Evolutionary conservation across 2,329 filamentous ascomycete genomes (phyloP), one percentile per base, ranked within the genome.

Genomic region (Arthrobotrys megalospora): DNA sequence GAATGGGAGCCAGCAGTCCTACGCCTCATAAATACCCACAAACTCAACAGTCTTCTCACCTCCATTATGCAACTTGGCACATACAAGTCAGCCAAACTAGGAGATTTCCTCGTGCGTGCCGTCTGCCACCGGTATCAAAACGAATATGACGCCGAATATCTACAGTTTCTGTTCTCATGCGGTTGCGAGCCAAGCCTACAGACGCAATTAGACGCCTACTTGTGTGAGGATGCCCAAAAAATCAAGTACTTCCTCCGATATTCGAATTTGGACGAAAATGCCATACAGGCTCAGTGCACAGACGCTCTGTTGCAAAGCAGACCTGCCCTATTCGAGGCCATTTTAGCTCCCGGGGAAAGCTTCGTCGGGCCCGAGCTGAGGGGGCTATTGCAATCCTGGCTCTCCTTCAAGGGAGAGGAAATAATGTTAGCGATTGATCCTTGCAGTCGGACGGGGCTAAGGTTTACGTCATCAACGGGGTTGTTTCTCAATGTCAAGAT

Each of bases 1-100:
- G 28, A 38, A 1, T 65, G 62, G 62, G 28, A 65, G 32, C 21
- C 16, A 1, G 8, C n/a, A 52, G 36, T 65, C 11, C 45, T 65
- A 6, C 1, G 12, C 1, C 28, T 65, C 8, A 6, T 65, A 24
- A 47, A 52, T 7, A 3, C 12, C 14, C 24, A 62, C 36, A 28
- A 38, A 16, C 5, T 50, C 6, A 12, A 24, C 5, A 38, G 43
- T 5, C 32, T 48, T 16, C 43, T 65, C 34, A n/a, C 14, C 11
- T 36, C 19, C 28, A 52, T 65, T 8, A 36, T 65, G 6, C 10
- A 24, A 36, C 28, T 65, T 6, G 32, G 16, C 32, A 65, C 45
- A 16, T 2, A 50, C 16, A n/a, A 47, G 11, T 36, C 43, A 2
- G 38, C 1, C 36, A 41, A 12, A 6, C 11, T 65, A 24, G 62